These are phyloP conservation scores for Botryosphaeria agaves DNA, from an alignment of 2,329 filamentous ascomycete species.

Conservation along the genomic window DNA sequence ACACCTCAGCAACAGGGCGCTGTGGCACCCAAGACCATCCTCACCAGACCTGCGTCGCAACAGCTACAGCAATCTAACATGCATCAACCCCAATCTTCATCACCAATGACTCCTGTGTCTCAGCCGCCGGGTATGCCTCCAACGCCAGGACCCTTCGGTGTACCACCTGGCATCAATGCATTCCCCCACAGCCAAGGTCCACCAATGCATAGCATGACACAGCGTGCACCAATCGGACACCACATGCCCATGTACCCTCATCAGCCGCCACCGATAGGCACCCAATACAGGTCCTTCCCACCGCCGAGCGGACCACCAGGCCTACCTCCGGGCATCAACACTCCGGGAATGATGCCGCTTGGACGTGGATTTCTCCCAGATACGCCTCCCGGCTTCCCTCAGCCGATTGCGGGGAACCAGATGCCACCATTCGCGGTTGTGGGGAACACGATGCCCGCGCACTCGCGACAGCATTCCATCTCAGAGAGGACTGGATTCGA, in stretches of 20 bases:
- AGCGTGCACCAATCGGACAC: conserved; percentile 31
- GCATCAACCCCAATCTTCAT: conserved; percentile 40
- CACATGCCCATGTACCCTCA: conserved; percentile 38
- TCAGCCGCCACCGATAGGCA: conserved; percentile 31
- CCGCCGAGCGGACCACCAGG: conserved; percentile 31
- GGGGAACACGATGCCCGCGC: conserved; percentile 28
- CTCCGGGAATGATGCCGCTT: conserved; percentile 40
- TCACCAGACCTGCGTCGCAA: conserved; percentile 37
- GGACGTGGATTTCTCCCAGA: conserved; percentile 37
- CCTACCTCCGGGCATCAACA: conserved; percentile 37
- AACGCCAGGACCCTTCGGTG: conserved; percentile 27
- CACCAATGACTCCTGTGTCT: conserved; percentile 47
- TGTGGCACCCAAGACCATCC: conserved; percentile 44
- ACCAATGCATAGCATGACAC: conserved; percentile 34
- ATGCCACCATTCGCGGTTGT: conserved; percentile 13
- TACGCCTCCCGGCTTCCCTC: conserved; percentile 38
- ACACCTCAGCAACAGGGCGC: conserved; percentile 48
- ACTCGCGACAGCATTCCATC: conserved; percentile 62
- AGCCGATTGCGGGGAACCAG: conserved; percentile 16
- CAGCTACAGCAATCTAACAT: conserved; percentile 25
- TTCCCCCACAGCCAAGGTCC: conserved; percentile 36
- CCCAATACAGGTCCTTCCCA: conserved; percentile 37
- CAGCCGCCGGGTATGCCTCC: conserved; percentile 39
- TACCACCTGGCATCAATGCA: conserved; percentile 35
- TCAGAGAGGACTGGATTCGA: conserved; percentile 42